Conservation (phyloP, 1,139 yeast species). For the Debaryomyces nepalensis region DNA sequence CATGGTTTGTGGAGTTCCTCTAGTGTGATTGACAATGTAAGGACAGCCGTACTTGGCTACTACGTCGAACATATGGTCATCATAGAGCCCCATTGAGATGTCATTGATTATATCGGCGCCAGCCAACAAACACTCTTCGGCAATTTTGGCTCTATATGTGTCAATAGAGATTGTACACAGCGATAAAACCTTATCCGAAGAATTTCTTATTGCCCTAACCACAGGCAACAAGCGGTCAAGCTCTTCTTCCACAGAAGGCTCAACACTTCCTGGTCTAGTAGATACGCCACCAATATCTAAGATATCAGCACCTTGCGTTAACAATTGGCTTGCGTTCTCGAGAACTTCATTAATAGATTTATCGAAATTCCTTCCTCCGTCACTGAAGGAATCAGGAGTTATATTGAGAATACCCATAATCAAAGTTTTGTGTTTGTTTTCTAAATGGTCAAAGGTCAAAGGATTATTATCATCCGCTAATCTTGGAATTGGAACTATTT, state of each 20-base stretch:
- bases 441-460: slow-evolving; percentile 44
- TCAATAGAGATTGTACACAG: slow-evolving; percentile 72
- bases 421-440: slow-evolving; percentile 44
- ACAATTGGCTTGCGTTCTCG: slow-evolving; percentile 48
- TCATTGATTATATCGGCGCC: slow-evolving; percentile 96
- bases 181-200: slow-evolving; percentile 35
- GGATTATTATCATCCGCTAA: slow-evolving; percentile 24
- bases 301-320: slow-evolving; percentile 63
- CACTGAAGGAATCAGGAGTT: slow-evolving; percentile 96
- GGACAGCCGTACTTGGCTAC: slow-evolving; percentile 76
- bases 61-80: slow-evolving; percentile 63
- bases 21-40: slow-evolving; percentile 78
- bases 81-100: slow-evolving; percentile 80
- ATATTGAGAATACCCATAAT: slow-evolving; percentile 88
- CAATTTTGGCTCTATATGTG: slow-evolving; percentile 80
- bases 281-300: slow-evolving; percentile 94
- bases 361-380: slow-evolving; percentile 62
- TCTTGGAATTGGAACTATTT: slow-evolving; percentile 50
- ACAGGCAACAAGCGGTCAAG: slow-evolving; percentile 70
- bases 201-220: slow-evolving; percentile 59
- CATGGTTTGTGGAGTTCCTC: slow-evolving; percentile 87
- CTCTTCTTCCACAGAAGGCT: slow-evolving; percentile 64
- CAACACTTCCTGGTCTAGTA: slow-evolving; percentile 79
- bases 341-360: slow-evolving; percentile 35
- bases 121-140: slow-evolving; percentile 62